Evolutionary conservation across 2,329 filamentous ascomycete species (phyloP).

Genomic region (Tolypocladium guangdongense): DNA sequence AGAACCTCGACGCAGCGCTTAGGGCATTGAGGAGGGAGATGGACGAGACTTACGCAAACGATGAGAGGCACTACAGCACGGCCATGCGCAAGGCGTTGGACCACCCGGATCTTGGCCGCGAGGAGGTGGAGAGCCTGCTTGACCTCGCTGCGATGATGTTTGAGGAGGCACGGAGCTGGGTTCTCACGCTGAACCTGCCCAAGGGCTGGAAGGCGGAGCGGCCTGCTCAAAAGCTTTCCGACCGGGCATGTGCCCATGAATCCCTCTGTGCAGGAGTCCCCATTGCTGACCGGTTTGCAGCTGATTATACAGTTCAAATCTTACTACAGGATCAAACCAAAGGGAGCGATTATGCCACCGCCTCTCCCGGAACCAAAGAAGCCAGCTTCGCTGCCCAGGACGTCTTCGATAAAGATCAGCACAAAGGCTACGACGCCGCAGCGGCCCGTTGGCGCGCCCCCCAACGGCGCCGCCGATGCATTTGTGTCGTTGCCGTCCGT

Average conservation of each 20-base stretch:
- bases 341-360: constrained; percentile 13
- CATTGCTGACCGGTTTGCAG: constrained; percentile 15
- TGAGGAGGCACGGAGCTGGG: constrained; percentile 30
- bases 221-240: constrained; percentile 21
- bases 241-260: constrained; percentile 19
- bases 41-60: constrained; percentile 27
- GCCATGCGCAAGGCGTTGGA: constrained; percentile 33
- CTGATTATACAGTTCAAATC: constrained; percentile 27
- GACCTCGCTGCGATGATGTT: constrained; percentile 37
- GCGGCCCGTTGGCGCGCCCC: constrained; percentile 3
- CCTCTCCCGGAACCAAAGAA: constrained; percentile 16
- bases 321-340: constrained; percentile 25
- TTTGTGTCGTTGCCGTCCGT: constrained; percentile 3
- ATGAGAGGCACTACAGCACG: constrained; percentile 27
- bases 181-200: constrained; percentile 29
- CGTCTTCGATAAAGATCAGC: constrained; percentile 28
- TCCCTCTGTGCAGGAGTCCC: neutral
- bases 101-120: constrained; percentile 25
- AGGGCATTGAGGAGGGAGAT: constrained; percentile 32
- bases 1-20: constrained; percentile 48
- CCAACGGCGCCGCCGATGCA: neutral
- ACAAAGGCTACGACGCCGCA: constrained; percentile 18
- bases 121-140: constrained; percentile 29
- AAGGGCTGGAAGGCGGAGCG: constrained; percentile 29
- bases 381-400: constrained; percentile 15